Percentiles rank a stretch among this genome's conserved stretches.
phyloP scores from a whole-genome alignment of 2,329 filamentous ascomycete species.

The Talaromyces sp. region DNA sequence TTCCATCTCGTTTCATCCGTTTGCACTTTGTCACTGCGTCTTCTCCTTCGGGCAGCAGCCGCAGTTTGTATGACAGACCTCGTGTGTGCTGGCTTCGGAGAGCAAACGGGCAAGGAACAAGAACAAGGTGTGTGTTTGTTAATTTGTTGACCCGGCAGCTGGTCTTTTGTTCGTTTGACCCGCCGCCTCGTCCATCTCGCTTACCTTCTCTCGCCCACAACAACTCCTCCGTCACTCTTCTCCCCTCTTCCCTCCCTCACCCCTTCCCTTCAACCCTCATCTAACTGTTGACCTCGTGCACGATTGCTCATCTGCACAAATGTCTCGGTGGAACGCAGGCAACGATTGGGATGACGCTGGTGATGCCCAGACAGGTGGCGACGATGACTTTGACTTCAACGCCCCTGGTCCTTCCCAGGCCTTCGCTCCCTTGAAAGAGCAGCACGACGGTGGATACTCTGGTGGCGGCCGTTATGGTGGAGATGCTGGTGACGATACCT shows the following conservation, averaged over 20 bases:
- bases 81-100: background rate
- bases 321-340: constrained; percentile 3
- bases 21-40: background rate
- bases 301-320: background rate
- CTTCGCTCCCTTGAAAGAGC: constrained; percentile 5
- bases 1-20: background rate
- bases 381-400: background rate
- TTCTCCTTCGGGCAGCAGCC: background rate
- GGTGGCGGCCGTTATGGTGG: background rate
- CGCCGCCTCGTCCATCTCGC: background rate
- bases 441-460: background rate
- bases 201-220: background rate
- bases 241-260: background rate
- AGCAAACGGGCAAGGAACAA: background rate
- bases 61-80: background rate
- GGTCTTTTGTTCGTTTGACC: background rate
- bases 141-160: background rate
- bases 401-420: constrained; percentile 5
- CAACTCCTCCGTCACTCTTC: background rate
- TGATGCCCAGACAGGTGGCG: background rate
- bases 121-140: background rate
- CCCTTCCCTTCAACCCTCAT: too few relatives aligned
- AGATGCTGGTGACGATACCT: constrained; percentile 20
- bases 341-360: background rate
- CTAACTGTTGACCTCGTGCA: background rate